Evolutionary conservation across 306 rosid species (phyloP), one percentile per base, ranked within the genome.

Genomic region (Aeschynomene evenia): DNA sequence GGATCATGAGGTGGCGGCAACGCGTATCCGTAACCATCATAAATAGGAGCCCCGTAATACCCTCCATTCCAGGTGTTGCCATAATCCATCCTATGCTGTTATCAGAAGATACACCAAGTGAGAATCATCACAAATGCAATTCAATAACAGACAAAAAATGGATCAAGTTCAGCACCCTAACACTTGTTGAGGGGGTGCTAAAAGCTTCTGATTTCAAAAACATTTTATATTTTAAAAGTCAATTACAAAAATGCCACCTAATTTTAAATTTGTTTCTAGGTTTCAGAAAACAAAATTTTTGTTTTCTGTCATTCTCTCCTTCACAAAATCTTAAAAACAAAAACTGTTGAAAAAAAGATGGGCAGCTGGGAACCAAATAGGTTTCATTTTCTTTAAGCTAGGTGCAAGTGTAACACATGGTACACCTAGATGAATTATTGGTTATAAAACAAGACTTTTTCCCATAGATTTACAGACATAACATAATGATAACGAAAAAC

Each of bases 11-110:
- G 94, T 9, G 89, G 80, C 2, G 92, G 87, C 75, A 90, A 53
- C 4, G 95, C 91, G 36, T 91, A 95, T 45, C 96, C 96, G 53
- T 91, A 95, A 68, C 97, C 95, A 63, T 91, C 97, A 73, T 87
- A 94, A 42, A 91, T 66, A 33, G 85, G 90, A 48, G 80, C 91
- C 58, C 91, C 96, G 61, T 89, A 91, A 81, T 95, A 91, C 5
- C 96, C 64, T 55, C 89, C 97, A 5, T 59, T 79, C 97, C 96
- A 85, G 61, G 81, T 92, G 73, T 65, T 87, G 34, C 96, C 85
- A 15, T 79, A 87, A 33, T 94, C 97, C 49, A 73, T 73, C 82
- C 96, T 84, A 63, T 74, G 72, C 95, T 91, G 96, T 75, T 73
- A 74, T 52, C 55, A 68, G 48, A 68, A 82, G 48, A 73, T 3